Evolutionary conservation across 768 basidiomycete genomes (phyloP).

Genomic region (Pleurotus sapidus): DNA sequence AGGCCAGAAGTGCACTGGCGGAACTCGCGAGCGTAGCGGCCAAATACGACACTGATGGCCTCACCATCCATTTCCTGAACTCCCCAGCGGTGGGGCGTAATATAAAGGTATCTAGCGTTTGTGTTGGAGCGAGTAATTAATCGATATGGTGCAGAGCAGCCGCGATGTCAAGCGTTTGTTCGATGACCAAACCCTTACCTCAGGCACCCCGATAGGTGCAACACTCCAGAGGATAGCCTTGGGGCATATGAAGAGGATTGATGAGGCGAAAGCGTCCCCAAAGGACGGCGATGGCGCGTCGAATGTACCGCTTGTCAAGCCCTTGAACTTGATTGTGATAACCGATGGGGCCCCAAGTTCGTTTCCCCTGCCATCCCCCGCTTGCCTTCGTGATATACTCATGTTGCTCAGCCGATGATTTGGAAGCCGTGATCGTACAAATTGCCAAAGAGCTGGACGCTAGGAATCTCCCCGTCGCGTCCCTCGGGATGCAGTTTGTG

Average conservation of each 20-base stretch:
- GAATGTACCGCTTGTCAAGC: constrained; percentile 30
- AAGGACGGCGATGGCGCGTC: constrained; percentile 1
- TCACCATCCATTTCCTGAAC: constrained; percentile 59
- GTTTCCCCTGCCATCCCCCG: constrained; percentile 12
- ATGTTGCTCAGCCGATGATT: constrained; percentile 32
- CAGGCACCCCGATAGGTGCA: constrained; percentile 14
- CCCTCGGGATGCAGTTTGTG: constrained; percentile 62
- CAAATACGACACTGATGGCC: constrained; percentile 46
- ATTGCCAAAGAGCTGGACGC: constrained; percentile 44
- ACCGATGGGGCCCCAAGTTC: constrained; percentile 54
- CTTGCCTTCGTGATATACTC: not conserved
- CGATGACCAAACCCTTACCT: constrained; percentile 11
- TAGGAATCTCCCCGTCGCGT: constrained; percentile 39
- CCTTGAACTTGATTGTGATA: constrained; percentile 50
- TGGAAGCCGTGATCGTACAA: constrained; percentile 36
- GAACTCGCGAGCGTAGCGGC: constrained; percentile 40
- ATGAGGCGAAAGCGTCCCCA: not conserved
- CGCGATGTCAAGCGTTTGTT: constrained; percentile 14
- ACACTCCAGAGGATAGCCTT: constrained; percentile 13
- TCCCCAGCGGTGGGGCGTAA: constrained; percentile 20
- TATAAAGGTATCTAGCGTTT: constrained; percentile 26
- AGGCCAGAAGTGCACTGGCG: constrained; percentile 41
- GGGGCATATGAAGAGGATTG: constrained; percentile 12
- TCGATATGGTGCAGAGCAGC: constrained; percentile 7
- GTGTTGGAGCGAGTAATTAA: constrained; percentile 17